A percentile compares a stretch with the other conserved stretches of the same genome.
These are phyloP conservation scores for Cutaneotrichosporon arboriforme DNA, from an alignment of 1,284 basidiomycete genomes.

Conservation along the genomic window DNA sequence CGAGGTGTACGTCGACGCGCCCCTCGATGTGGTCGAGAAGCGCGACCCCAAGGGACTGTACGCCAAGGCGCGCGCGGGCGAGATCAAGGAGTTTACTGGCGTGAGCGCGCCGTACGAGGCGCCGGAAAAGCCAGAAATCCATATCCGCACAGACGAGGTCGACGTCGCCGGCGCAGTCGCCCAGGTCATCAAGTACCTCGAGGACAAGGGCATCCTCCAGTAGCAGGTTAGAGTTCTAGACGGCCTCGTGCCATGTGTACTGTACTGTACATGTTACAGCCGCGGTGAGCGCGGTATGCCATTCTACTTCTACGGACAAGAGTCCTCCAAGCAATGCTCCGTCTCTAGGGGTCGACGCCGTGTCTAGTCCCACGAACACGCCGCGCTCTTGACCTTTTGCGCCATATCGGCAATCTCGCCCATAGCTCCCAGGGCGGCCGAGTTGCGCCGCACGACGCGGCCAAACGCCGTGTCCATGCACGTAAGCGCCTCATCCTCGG, in stretches of 20 bases:
- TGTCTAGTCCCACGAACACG: constrained; percentile 6
- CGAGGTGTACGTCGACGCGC: constrained; percentile 93
- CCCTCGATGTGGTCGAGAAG: constrained; percentile 77
- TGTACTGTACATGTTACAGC: constrained; percentile 11
- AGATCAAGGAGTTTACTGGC: constrained; percentile 84
- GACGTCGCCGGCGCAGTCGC: constrained; percentile 75
- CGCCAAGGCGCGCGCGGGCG: constrained; percentile 91
- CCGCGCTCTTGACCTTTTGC: constrained; percentile 11
- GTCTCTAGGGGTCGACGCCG: not conserved
- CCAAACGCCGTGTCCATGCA: constrained; percentile 17
- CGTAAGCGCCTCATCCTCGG: constrained; percentile 15
- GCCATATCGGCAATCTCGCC: constrained; percentile 10
- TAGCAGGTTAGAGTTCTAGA: constrained; percentile 4
- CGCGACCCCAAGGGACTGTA: constrained; percentile 97
- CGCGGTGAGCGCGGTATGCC: not conserved
- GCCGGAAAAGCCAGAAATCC: constrained; percentile 79
- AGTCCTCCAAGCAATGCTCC: not conserved
- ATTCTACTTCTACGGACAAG: not conserved
- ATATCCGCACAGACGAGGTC: constrained; percentile 80
- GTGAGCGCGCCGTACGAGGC: constrained; percentile 96
- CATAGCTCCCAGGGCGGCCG: constrained; percentile 7
- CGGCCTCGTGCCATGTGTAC: not conserved
- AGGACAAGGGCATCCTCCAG: constrained; percentile 51
- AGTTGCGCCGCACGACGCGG: constrained; percentile 11
- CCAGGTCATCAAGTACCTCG: constrained; percentile 76